Conservation (phyloP, 2,329 filamentous ascomycete genomes). For the Sporothrix humicola region DNA sequence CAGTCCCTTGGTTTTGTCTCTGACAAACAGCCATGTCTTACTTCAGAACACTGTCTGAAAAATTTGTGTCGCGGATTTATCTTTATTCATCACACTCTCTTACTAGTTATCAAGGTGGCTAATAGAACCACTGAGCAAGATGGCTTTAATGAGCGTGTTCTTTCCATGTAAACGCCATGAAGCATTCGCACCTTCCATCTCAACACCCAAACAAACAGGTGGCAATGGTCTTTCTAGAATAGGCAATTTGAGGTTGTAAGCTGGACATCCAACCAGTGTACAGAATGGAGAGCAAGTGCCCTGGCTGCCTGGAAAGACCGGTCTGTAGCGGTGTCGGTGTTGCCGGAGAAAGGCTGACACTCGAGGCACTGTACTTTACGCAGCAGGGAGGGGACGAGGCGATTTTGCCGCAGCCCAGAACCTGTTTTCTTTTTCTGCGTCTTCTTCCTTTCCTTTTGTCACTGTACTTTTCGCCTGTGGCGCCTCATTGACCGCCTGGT, state of each 20-base stretch:
- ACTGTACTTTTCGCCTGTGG: not conserved
- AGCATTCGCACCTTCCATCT: not conserved
- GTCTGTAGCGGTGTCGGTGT: slow-evolving; percentile 15
- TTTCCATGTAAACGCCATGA: not conserved
- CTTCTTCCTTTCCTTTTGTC: not conserved
- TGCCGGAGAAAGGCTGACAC: slow-evolving; percentile 1
- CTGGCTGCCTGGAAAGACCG: not conserved
- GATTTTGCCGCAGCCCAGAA: not conserved
- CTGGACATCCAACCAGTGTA: not conserved
- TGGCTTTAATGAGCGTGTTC: not conserved
- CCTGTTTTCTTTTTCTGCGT: not conserved
- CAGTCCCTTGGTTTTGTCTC: not conserved
- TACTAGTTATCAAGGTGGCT: not conserved
- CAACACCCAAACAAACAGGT: not conserved
- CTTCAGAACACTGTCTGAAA: not conserved
- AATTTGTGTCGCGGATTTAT: slow-evolving; percentile 2
- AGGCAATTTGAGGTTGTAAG: not conserved
- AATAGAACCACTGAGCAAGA: not conserved
- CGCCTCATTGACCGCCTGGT: not conserved
- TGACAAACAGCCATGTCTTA: slow-evolving; percentile 12
- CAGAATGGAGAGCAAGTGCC: not conserved
- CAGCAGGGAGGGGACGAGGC: not conserved
- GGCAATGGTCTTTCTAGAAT: not conserved
- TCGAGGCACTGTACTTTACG: not conserved
- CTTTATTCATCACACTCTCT: not conserved